Percentiles rank a stretch among this genome's conserved stretches.
Conservation (phyloP, 495 filamentous ascomycete genomes). For the Daldinia grandis region DNA sequence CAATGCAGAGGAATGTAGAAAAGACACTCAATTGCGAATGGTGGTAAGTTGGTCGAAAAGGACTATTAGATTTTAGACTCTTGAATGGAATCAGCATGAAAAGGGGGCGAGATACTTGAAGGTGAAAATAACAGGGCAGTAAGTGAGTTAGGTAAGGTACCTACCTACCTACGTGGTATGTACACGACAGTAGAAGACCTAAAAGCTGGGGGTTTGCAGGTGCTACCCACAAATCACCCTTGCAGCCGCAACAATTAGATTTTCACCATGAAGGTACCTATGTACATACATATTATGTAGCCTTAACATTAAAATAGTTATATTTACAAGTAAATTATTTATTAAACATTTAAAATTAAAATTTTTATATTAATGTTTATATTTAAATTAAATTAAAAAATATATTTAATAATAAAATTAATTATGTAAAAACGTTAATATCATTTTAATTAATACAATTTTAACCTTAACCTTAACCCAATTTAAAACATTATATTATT, state of each 20-base stretch:
- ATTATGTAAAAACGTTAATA: too few relatives aligned
- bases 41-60: slow-evolving; percentile 3
- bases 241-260: background rate
- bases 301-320: too few relatives aligned
- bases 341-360: too few relatives aligned
- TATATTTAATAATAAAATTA: too few relatives aligned
- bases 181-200: slow-evolving; percentile 1
- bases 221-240: background rate
- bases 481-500: too few relatives aligned
- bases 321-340: too few relatives aligned
- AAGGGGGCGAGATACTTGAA: slow-evolving; percentile 27
- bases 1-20: background rate
- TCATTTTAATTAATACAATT: too few relatives aligned
- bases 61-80: slow-evolving; percentile 19
- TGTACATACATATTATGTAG: too few relatives aligned
- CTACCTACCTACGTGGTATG: slow-evolving; percentile 1
- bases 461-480: too few relatives aligned
- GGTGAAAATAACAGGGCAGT: slow-evolving; percentile 11
- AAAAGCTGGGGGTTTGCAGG: background rate
- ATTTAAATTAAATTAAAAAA: too few relatives aligned
- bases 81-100: background rate
- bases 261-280: too few relatives aligned
- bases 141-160: background rate
- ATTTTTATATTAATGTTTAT: too few relatives aligned
- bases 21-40: slow-evolving; percentile 1